Base-by-base conservation (phyloP, 441 rosid species). In the Pelargonium australe region DNA sequence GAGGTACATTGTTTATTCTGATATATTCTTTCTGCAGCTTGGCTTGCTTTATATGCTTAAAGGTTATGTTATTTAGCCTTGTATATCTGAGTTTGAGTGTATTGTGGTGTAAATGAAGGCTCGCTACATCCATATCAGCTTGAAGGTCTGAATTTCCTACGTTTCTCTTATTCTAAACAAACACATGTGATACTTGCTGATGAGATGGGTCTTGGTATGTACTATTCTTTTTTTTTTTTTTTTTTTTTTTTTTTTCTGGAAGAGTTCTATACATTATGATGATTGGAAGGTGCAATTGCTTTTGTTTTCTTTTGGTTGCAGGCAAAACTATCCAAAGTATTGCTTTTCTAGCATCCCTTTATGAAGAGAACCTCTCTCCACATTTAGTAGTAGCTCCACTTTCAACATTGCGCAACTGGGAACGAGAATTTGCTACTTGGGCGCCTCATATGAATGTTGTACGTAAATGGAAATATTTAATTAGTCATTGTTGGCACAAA, bases 241-340 rank as follows among this genome's bases (percentile, higher is more conserved):
- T 41, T 70, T 62, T 23, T 44, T 62, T 70, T 9, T 23, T 28
- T 0, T 34, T 43, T 49, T 7, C 70, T 70, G 45, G 41, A 43
- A 66, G 41, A 70, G 16, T 41, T 44, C 16, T 74, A 55, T 76
- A 49, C 69, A 41, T 69, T 47, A 47, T 73, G 69, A 57, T 62
- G 40, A 66, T 72, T 69, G 43, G 55, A 55, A 68, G 68, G 68
- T 63, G 41, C 65, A 31, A 53, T 68, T 55, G 53, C 14, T 40
- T 71, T 67, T 55, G 60, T 2, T 67, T 76, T 73, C 73, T 68
- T 70, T 68, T 68, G 74, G 68, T 74, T 72, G 69, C 81, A 95
- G 99, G 99, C 53, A 95, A 92, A 85, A 95, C 99, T 14, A 95
- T 95, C 78, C 99, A 95, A 77, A 95, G 99, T 76, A 95, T 90